Evolutionary conservation across 352 stramenopile genomes (phyloP), one percentile per base, ranked within the genome.

Genomic region (Pythium aphanidermatum): DNA sequence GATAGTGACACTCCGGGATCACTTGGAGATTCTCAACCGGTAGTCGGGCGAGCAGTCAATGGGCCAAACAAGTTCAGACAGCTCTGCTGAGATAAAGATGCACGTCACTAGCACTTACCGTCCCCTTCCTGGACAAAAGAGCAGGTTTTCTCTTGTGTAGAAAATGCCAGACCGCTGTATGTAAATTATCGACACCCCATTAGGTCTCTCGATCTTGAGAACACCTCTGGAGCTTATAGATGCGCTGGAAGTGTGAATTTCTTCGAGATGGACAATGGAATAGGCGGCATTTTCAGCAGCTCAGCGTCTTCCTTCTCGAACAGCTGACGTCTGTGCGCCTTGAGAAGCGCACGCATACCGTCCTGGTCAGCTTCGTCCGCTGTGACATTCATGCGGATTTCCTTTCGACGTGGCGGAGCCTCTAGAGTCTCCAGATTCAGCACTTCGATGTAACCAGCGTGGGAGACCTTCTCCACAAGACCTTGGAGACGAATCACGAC

Each of bases 391-490:
- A 67, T 2, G 20, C 46, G 41, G 41, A 75, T 72, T 56, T 70
- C 62, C 21, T 48, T 40, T 28, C 27, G 61, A 29, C 59, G 55
- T 21, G 60, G 55, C 25, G 66, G 54, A 10, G 57, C 44, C 29
- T 72, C 54, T 2, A 64, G 45, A 27, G 53, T 46, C 40, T 72
- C 55, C 3, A 69, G 41, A 41, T 75, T 75, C 10, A 75, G 58
- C 42, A 75, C 65, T 17, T 69, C 52, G 37, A 72, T 72, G 54
- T 72, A 75, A 14, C 63, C 63, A 1, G 63, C 46, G 33, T 73
- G 63, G 19, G 63, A 73, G 21, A 70, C 35, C 44, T 63, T 27
- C 29, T 68, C 33, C 5, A 40, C 49, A 12, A 36, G 30, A 1
- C 58, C 35, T 13, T 60, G 44, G 13, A 66, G 33, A 10, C 56